Conservation (phyloP, 2,329 filamentous ascomycete genomes). For the Rugonectria rugulosa region DNA sequence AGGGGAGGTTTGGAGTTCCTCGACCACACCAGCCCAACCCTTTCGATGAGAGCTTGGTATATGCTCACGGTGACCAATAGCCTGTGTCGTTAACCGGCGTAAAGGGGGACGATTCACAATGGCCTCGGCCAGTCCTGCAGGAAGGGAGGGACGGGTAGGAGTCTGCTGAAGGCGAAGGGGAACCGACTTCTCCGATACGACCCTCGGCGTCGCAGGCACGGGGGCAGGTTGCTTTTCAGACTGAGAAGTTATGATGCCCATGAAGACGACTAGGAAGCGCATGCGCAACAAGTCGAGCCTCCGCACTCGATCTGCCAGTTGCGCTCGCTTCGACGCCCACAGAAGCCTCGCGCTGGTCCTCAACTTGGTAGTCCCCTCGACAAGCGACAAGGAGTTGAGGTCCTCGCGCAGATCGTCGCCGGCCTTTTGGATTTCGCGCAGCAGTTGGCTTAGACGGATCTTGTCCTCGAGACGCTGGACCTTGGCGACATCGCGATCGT, state of each 20-base stretch:
- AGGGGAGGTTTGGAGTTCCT: constrained; percentile 68
- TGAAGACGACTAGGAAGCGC: constrained; percentile 70
- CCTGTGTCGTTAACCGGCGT: constrained; percentile 61
- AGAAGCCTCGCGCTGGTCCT: constrained; percentile 59
- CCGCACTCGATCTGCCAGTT: constrained; percentile 64
- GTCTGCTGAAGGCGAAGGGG: constrained; percentile 35
- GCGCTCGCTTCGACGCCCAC: constrained; percentile 63
- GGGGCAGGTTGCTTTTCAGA: constrained; percentile 46
- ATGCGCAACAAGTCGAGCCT: constrained; percentile 68
- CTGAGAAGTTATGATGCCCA: constrained; percentile 61
- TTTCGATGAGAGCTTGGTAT: constrained; percentile 56
- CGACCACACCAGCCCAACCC: constrained; percentile 70
- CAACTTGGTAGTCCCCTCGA: constrained; percentile 52
- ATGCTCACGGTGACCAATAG: constrained; percentile 60
- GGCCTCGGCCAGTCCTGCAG: constrained; percentile 53
- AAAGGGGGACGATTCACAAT: constrained; percentile 56
- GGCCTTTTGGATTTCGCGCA: constrained; percentile 68
- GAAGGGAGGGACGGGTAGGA: constrained; percentile 45
- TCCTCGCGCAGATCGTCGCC: constrained; percentile 69
- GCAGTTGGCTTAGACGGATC: constrained; percentile 62
- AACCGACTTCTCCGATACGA: constrained; percentile 45
- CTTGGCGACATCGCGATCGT: constrained; percentile 66
- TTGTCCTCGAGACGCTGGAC: constrained; percentile 69
- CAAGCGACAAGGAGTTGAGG: constrained; percentile 60
- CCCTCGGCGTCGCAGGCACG: constrained; percentile 40